phyloP scores from a whole-genome alignment of 1,284 basidiomycete species.

The Xanthoconium separans region DNA sequence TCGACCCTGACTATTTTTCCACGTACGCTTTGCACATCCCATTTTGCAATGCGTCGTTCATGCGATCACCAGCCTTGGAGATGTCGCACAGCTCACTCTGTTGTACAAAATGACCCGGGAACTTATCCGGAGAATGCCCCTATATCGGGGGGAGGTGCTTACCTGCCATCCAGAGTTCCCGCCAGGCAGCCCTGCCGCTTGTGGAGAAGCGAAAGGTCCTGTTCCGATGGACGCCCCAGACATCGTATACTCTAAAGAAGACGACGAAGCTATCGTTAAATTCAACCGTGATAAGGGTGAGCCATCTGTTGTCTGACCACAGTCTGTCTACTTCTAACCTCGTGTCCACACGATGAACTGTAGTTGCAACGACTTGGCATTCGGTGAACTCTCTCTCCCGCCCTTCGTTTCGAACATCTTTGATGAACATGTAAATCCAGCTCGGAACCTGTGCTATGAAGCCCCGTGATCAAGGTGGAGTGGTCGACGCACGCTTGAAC shows the following conservation, averaged over 20 bases:
- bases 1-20: conserved; percentile 15
- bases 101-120: conserved; percentile 22
- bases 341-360: not conserved
- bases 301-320: not conserved
- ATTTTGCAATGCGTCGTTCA: not conserved
- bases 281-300: conserved; percentile 36
- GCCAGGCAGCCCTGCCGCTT: conserved; percentile 42
- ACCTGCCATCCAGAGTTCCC: conserved; percentile 51
- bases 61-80: conserved; percentile 4
- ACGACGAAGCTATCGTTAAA: conserved; percentile 51
- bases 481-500: conserved; percentile 22
- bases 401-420: not conserved
- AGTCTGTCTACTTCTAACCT: not conserved
- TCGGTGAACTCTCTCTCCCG: conserved; percentile 40
- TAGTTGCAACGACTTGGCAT: conserved; percentile 54
- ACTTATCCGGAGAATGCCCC: conserved; percentile 48
- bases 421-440: not conserved
- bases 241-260: conserved; percentile 54
- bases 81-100: conserved; percentile 12
- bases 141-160: conserved; percentile 52
- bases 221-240: conserved; percentile 43
- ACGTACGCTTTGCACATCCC: conserved; percentile 1
- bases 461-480: conserved; percentile 12
- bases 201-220: conserved; percentile 33
- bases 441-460: conserved; percentile 31